A percentile compares a stretch with the other conserved stretches of the same genome.
phyloP scores from a whole-genome alignment of 2,329 filamentous ascomycete species.

The Penicillium sp. region DNA sequence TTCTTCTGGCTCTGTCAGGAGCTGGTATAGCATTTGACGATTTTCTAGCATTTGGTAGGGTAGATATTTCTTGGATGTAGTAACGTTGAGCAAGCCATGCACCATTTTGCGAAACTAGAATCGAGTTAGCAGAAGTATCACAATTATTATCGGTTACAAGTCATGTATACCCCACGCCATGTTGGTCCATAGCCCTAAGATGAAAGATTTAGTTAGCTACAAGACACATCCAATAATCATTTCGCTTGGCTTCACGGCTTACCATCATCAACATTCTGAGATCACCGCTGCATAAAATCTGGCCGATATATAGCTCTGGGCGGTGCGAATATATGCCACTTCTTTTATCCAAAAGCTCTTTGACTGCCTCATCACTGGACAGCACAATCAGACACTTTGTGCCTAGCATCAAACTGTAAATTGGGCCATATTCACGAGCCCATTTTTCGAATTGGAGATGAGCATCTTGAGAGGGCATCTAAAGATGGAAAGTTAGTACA shows the following conservation, averaged over 20 bases:
- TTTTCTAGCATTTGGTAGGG: slow-evolving; percentile 57
- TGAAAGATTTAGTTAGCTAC: not conserved
- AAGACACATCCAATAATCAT: not conserved
- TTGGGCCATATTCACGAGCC: slow-evolving; percentile 52
- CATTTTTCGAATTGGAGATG: slow-evolving; percentile 53
- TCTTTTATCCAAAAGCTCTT: slow-evolving; percentile 53
- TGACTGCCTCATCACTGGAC: slow-evolving; percentile 46
- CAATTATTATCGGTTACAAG: not conserved
- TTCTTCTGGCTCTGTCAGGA: slow-evolving; percentile 44
- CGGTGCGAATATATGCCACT: slow-evolving; percentile 52
- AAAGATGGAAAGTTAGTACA: not conserved
- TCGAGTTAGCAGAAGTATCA: not conserved
- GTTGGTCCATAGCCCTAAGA: slow-evolving; percentile 25
- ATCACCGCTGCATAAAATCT: slow-evolving; percentile 29
- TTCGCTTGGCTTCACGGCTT: not conserved
- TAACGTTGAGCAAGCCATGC: slow-evolving; percentile 50
- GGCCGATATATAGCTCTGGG: slow-evolving; percentile 47
- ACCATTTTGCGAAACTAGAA: slow-evolving; percentile 33
- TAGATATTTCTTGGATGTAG: slow-evolving; percentile 49
- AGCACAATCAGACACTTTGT: slow-evolving; percentile 50
- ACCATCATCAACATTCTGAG: slow-evolving; percentile 34
- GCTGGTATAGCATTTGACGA: slow-evolving; percentile 50
- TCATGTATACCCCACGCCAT: slow-evolving; percentile 23
- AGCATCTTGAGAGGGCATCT: slow-evolving; percentile 43
- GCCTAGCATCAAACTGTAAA: slow-evolving; percentile 53